Evolutionary conservation across 306 rosid species (phyloP).

Genomic region (Fagus sylvatica): DNA sequence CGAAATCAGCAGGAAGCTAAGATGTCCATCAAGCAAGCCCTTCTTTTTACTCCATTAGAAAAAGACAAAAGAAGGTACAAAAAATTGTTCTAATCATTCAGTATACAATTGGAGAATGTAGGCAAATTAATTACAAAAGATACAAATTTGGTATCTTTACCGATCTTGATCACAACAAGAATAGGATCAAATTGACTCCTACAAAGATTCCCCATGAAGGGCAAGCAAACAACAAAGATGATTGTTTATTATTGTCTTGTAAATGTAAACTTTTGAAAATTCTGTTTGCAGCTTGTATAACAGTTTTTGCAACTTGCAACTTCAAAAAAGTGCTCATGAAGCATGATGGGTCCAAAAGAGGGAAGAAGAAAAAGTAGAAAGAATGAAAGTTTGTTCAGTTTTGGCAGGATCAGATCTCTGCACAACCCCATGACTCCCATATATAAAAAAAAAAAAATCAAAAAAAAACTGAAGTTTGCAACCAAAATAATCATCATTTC

Average conservation of each 20-base stretch:
- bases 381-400: not conserved
- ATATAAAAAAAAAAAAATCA: no score
- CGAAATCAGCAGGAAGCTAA: not conserved
- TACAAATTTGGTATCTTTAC: not conserved
- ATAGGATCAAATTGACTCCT: no score
- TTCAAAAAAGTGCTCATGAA: not conserved
- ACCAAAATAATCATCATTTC: not conserved
- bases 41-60: not conserved
- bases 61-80: no score
- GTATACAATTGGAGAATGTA: no score
- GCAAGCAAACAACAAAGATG: not conserved
- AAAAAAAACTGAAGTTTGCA: not conserved
- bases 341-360: not conserved
- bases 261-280: no score
- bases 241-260: not conserved
- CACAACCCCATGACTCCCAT: conserved; percentile 4
- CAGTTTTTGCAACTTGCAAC: no score
- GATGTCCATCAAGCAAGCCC: not conserved
- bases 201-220: not conserved
- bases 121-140: no score
- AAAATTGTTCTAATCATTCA: no score
- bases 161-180: not conserved
- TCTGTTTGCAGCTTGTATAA: no score
- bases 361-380: not conserved
- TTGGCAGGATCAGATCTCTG: not conserved